A percentile compares a stretch with the other conserved stretches of the same genome.
Evolutionary conservation across 176 grass and related monocot species (phyloP).

Genomic region (Bothriochloa decipiens): DNA sequence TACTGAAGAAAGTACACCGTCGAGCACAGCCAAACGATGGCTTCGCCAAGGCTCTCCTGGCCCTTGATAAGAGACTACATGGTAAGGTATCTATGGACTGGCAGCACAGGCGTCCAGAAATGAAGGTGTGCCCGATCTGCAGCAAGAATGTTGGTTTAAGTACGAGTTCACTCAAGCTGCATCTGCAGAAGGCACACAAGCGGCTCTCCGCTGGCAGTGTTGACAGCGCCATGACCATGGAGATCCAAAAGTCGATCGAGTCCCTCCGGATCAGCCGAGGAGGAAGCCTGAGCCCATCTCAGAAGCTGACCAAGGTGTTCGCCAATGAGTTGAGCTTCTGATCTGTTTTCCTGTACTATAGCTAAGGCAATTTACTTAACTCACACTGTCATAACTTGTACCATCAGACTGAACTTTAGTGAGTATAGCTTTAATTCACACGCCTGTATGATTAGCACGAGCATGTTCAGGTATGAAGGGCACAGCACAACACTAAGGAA

Average conservation of each 20-base stretch:
- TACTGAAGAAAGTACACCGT: constrained; percentile 81
- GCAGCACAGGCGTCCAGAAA: constrained; percentile 86
- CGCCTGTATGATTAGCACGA: background rate
- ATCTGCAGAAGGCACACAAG: constrained; percentile 87
- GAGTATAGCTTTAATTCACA: background rate
- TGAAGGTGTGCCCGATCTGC: constrained; percentile 95
- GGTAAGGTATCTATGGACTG: constrained; percentile 88
- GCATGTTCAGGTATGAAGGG: constrained; percentile 1
- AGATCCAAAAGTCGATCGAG: constrained; percentile 77
- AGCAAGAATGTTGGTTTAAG: constrained; percentile 82
- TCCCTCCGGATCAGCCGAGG: constrained; percentile 61
- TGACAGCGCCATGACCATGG: constrained; percentile 82
- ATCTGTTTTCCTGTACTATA: constrained; percentile 7
- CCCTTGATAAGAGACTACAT: constrained; percentile 75
- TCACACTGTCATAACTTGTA: constrained; percentile 7
- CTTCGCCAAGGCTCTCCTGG: constrained; percentile 73
- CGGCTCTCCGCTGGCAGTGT: constrained; percentile 73
- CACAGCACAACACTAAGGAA: background rate
- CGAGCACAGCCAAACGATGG: constrained; percentile 89
- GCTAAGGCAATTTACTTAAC: background rate
- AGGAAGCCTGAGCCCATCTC: constrained; percentile 69
- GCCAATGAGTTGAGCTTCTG: constrained; percentile 39
- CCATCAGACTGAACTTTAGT: constrained; percentile 7
- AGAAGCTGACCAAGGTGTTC: constrained; percentile 59
- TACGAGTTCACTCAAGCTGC: constrained; percentile 95